Conservation (phyloP, 1,284 basidiomycete species). For the Cystobasidium slooffiae region DNA sequence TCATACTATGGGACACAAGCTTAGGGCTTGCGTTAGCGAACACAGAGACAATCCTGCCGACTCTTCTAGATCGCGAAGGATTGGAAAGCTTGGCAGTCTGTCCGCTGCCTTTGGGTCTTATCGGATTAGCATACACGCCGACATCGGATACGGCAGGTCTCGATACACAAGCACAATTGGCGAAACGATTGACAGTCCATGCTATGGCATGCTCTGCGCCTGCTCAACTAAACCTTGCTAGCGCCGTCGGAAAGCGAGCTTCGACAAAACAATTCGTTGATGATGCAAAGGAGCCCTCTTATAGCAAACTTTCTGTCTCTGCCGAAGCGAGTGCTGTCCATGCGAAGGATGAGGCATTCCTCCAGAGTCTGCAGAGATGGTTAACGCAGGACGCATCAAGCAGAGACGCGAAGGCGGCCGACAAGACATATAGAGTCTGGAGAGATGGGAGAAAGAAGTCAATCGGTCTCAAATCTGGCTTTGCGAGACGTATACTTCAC, state of each 20-base stretch:
- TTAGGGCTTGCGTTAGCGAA: slow-evolving; percentile 5
- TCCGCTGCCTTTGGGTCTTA: neutral
- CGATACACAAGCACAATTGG: neutral
- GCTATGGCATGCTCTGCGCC: slow-evolving; percentile 15
- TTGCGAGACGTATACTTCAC: neutral
- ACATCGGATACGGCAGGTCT: neutral
- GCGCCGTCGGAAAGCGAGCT: slow-evolving; percentile 25
- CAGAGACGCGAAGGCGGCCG: neutral
- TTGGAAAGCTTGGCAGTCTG: neutral
- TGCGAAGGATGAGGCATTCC: neutral
- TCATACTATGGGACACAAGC: slow-evolving; percentile 1
- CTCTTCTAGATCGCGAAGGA: neutral
- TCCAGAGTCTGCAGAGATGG: neutral
- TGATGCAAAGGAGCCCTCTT: neutral
- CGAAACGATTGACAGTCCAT: slow-evolving; percentile 19
- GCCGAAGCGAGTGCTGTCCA: neutral
- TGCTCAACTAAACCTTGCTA: slow-evolving; percentile 8
- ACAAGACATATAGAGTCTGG: slow-evolving; percentile 1
- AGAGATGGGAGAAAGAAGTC: neutral
- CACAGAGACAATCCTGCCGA: neutral
- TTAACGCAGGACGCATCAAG: neutral
- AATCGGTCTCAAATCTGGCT: neutral
- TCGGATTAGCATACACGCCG: slow-evolving; percentile 4
- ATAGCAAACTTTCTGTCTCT: neutral
- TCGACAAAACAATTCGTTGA: slow-evolving; percentile 7